Conservation (phyloP, 805 yeast species). For the Candida boleticola region DNA sequence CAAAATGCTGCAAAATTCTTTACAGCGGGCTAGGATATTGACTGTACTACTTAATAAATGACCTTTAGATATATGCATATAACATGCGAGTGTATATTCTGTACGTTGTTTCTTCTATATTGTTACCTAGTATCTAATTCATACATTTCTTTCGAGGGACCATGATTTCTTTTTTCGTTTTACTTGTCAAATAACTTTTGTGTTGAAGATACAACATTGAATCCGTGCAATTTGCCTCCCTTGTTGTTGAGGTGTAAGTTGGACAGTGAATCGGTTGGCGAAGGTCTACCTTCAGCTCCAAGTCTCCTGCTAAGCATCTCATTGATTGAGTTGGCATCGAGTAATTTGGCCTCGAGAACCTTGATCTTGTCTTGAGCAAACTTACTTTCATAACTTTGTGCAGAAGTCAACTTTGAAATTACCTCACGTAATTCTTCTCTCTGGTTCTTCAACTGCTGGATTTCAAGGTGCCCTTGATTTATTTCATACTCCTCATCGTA, state of each 20-base stretch:
- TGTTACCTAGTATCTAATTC: neutral
- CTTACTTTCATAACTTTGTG: constrained; percentile 35
- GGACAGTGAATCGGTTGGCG: constrained; percentile 1
- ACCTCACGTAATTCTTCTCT: constrained; percentile 42
- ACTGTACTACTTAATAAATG: too few species aligned
- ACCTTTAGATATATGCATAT: too few species aligned
- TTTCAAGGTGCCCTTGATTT: constrained; percentile 12
- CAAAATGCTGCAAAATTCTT: too few species aligned
- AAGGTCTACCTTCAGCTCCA: constrained; percentile 2
- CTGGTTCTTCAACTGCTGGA: constrained; percentile 24
- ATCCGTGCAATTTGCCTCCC: constrained; percentile 41
- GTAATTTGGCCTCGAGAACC: constrained; percentile 28
- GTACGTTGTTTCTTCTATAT: too few species aligned
- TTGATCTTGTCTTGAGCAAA: constrained; percentile 33
- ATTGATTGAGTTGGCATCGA: constrained; percentile 29
- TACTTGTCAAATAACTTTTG: constrained; percentile 21
- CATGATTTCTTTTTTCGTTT: neutral
- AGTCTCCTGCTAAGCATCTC: constrained; percentile 21
- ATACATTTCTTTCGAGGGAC: too few species aligned
- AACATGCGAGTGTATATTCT: too few species aligned
- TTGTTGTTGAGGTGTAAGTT: constrained; percentile 8
- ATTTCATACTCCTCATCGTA: constrained; percentile 13
- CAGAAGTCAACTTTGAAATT: constrained; percentile 34
- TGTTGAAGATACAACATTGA: constrained; percentile 34
- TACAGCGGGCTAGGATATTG: too few species aligned